Percentiles rank a stretch among this genome's conserved stretches.
Conservation (phyloP, 148 eudicot genomes). For the Amaranthus cruentus region DNA sequence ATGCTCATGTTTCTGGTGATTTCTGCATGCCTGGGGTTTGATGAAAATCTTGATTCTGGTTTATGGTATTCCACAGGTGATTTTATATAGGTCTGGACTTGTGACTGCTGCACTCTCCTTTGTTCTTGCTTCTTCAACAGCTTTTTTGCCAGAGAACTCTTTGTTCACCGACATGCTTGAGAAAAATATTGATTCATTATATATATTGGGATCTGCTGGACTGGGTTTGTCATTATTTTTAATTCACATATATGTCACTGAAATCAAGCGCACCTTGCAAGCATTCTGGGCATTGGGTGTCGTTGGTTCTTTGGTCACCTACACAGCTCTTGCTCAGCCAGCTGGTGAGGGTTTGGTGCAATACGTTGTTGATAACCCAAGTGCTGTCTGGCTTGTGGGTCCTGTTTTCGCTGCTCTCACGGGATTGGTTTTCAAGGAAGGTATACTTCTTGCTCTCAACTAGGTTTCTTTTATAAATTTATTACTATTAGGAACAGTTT, state of each 20-base stretch:
- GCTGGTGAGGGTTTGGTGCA: constrained; percentile 52
- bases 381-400: constrained; percentile 81
- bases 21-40: neutral
- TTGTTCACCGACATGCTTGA: constrained; percentile 18
- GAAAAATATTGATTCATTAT: constrained; percentile 42
- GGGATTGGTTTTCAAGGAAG: constrained; percentile 94
- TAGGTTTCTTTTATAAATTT: neutral
- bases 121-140: constrained; percentile 58
- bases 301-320: constrained; percentile 62
- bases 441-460: constrained; percentile 20
- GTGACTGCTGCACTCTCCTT: constrained; percentile 77
- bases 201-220: constrained; percentile 66
- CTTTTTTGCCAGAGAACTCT: constrained; percentile 35
- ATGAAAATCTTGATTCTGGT: neutral
- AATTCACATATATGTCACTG: constrained; percentile 80
- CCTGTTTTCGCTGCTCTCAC: constrained; percentile 85
- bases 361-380: constrained; percentile 60
- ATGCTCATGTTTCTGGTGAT: neutral
- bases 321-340: constrained; percentile 56
- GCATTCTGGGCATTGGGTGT: constrained; percentile 67
- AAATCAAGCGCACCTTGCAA: constrained; percentile 79
- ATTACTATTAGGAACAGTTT: neutral
- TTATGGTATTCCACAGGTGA: constrained; percentile 40
- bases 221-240: constrained; percentile 64
- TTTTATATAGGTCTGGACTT: constrained; percentile 72